Base-by-base conservation (phyloP, 768 basidiomycete species). In the Trametes punicea region DNA sequence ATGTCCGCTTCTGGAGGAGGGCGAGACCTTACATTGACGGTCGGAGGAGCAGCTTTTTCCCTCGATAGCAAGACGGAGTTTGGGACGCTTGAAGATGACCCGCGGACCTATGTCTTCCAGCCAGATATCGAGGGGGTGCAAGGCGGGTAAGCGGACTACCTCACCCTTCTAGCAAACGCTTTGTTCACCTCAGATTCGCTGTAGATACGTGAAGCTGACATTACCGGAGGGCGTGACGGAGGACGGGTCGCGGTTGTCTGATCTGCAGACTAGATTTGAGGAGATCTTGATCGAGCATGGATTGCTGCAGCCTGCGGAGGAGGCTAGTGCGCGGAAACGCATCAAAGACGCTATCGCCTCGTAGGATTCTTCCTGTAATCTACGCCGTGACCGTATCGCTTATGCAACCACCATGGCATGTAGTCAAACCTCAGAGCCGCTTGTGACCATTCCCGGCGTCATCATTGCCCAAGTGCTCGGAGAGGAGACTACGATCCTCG, bases 261-360 rank as follows among this genome's bases (percentile, higher is more conserved):
- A 50, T 25, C 45, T 63, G 25, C 65, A 65, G 48, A 63, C 60
- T 41, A 58, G 31, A 47, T 68, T 68, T 40, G 67, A 68, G 55
- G 55, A 63, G 60, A 42, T 63, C 11, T 52, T 68, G n/a, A 59
- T 67, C 36, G 51, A 59, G 39, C 50, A 61, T 30, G 63, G 60
- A 13, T 31, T 68, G 16, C 42, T 68, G 46, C 64, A 65, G 51
- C 60, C 57, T 8, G 60, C 64, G 3, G 38, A 59, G 21, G 61
- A 61, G 44, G 58, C 60, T 11, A 52, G 48, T 20, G 62, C 63
- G 13, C 60, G 61, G 50, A 59, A 65, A 31, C 42, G 47, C n/a
- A 49, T 51, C 46, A 59, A 53, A 40, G 39, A 39, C 8, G 51
- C 48, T 9, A 51, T 57, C 20, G 4, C 16, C 34, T 25, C 29